Evolutionary conservation across 2,329 filamentous ascomycete genomes (phyloP), one percentile per base, ranked within the genome.

Genomic region (Arthrinium puccinioides): DNA sequence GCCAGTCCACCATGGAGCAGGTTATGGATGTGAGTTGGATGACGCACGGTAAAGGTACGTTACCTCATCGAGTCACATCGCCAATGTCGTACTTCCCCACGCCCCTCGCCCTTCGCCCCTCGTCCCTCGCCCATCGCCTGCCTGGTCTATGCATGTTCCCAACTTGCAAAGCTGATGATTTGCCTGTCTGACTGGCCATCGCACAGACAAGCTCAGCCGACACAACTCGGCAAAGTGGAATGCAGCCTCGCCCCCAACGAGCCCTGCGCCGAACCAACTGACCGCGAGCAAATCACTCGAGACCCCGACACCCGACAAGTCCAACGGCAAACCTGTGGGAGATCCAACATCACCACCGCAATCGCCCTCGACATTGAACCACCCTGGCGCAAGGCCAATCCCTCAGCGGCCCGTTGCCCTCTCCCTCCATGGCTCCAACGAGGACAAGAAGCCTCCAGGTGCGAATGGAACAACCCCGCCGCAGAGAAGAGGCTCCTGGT

Each of bases 11-110:
- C 44, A 90, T 90, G 86, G 86, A 90, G 63, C 81, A 84, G 51
- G 76, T 86, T 48, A 76, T 94, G 54, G 87, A 94, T 63, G 87
- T 94, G 55, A 88, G 84, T 62, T 94, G 87, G 87, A 84, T 94
- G 69, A 74, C 74, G 50, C 84, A 92, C 63, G 84, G 85, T 56
- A 88, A 84, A 82, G 87, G 87, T 86, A 71, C 62, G 73, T 40
- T n/a, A n/a, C n/a, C n/a, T n/a, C n/a, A n/a, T n/a, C n/a, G n/a
- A n/a, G n/a, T n/a, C n/a, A n/a, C n/a, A n/a, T n/a, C n/a, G n/a
- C n/a, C n/a, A n/a, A n/a, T n/a, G n/a, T n/a, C n/a, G n/a, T n/a
- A n/a, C n/a, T n/a, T n/a, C n/a, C n/a, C n/a, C n/a, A n/a, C n/a
- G n/a, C n/a, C n/a, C 33, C 33, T 32, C 37, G 32, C 7, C 21